Evolutionary conservation across 768 basidiomycete species (phyloP), one percentile per base, ranked within the genome.

Genomic region (Boletus vermiculosoides): DNA sequence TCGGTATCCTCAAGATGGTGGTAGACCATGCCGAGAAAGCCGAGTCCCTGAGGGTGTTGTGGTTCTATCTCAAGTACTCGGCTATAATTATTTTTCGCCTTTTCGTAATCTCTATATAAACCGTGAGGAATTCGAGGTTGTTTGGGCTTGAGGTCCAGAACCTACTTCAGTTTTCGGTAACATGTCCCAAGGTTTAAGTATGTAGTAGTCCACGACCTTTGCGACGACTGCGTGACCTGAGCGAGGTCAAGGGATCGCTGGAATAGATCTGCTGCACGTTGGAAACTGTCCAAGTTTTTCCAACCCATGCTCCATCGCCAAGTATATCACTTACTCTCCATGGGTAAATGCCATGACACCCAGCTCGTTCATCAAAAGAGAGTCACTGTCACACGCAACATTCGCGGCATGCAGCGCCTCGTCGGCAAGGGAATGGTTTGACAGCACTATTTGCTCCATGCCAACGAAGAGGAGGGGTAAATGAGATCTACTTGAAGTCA

Each of bases 371-470:
- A 88, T 78, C 45, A 98, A 77, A 54, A 98, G 75, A 37, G 97
- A 95, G 66, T 99, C 97, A 10, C 83, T 85, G 58, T 88, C 82
- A 67, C 94, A 95, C 76, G 95, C 87, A 4, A 79, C 73, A 62
- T 86, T 76, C 5, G 95, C 88, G 1, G 94, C 92, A 58, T 83
- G 80, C 41, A 99, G 79, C 18, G 96, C 90, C 66, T 98, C 96
- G 48, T 91, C 87, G 5, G 97, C 97, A 45, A 93, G 78, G 23
- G 73, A 68, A 60, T 84, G 80, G 60, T 98, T 93, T 30, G 88
- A 90, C 8, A 99, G 78, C 67, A 88, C 87, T 37, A 99, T 91
- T 63, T 98, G 92, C 72, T 99, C 96, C 95, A 98, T 98, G 7
- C 96, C 97, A 45, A 98, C 92, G 68, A 94, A 98, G 74, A 95